Conservation (phyloP, 495 filamentous ascomycete species). For the Penicillium atrosanguineum region DNA sequence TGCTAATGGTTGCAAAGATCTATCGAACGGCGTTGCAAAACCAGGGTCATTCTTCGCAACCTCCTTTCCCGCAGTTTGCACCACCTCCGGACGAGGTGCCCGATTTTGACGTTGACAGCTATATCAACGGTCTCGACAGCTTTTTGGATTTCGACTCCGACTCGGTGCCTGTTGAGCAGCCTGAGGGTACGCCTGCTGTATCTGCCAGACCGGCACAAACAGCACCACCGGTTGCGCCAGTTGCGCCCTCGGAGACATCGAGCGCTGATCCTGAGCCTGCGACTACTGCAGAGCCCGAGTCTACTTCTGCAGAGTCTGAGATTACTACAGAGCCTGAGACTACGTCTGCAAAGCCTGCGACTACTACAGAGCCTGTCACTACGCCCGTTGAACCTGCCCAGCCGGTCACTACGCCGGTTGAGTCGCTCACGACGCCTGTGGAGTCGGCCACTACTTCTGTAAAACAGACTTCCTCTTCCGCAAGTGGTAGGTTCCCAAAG, state of each 20-base stretch:
- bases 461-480: neutral
- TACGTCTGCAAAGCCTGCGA: no score
- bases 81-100: conserved; percentile 6
- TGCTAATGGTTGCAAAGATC: conserved; percentile 21
- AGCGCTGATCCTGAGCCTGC: neutral
- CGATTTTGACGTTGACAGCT: conserved; percentile 14
- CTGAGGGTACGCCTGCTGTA: neutral
- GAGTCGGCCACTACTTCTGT: neutral
- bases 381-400: no score
- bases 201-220: neutral
- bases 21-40: conserved; percentile 41
- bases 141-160: conserved; percentile 8
- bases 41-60: conserved; percentile 38
- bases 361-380: no score
- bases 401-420: neutral
- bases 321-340: no score
- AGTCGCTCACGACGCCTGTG: neutral
- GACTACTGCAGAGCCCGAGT: neutral
- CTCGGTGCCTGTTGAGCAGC: neutral
- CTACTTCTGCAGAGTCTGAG: neutral
- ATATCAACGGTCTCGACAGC: conserved; percentile 25
- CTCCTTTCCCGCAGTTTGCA: conserved; percentile 32
- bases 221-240: no score
- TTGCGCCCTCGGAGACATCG: neutral
- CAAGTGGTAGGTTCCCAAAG: neutral